Base-by-base conservation (phyloP, 805 yeast species). In the Saccharomyces kudriavzevii region DNA sequence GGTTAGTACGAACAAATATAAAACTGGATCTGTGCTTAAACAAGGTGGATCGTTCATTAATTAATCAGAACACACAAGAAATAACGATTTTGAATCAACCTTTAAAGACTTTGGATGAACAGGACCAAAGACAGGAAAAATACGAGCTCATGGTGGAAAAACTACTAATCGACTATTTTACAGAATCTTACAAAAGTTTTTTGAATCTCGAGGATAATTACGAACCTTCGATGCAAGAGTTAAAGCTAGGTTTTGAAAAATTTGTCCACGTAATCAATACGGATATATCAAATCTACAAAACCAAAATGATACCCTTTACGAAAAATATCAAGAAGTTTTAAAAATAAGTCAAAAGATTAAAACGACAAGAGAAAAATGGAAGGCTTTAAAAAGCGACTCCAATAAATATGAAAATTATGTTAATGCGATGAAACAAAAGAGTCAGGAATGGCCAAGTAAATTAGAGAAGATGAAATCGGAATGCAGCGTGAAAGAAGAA, bases 351-450 rank as follows among this genome's bases (percentile, higher is more conserved):
- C 75, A 77, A 25, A 70, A 74, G 20, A 70, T 83, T 35, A 77
- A 77, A 49, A 71, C 77, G 24, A 79, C 84, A 25, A 77, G 77
- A 53, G 80, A 78, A 62, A 83, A 84, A 64, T 69, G 81, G 4
- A 75, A 74, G 56, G 87, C 89, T 1, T 71, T 89, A 52, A 86
- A 84, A 58, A 80, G 80, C 56, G 96, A 89, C 67, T 74, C 85
- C 46, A 72, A 73, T 47, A 85, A 86, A 67, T 86, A 88, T 62
- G 77, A 80, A 60, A 84, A 82, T n/a, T 88, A 85, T 63, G 82
- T 87, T 51, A 81, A 81, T 47, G 75, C 81, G 6, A 83, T 87
- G 80, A 80, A 82, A 59, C 72, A 73, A n/a, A 75, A 88, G 56
- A 84, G 83, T 58, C 59, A 66, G 13, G 83, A 82, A 64, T 87